Base-by-base conservation (phyloP, 2,329 filamentous ascomycete genomes). In the Didymella sp. region DNA sequence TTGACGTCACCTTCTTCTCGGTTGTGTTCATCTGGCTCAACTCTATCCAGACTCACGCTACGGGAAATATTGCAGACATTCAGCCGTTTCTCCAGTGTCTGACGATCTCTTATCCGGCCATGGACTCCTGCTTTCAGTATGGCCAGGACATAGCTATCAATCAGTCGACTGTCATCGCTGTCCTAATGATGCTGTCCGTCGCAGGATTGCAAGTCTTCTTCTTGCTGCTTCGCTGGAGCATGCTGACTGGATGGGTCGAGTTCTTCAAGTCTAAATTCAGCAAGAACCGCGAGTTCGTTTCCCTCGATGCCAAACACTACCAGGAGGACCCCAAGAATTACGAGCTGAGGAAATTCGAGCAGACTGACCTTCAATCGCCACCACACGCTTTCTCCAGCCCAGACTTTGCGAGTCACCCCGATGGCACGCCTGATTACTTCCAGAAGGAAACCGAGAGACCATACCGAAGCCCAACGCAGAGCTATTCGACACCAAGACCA, bases 1-100 rank as follows among this genome's bases (percentile, higher is more conserved):
- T 87, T 58, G 93, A 98, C 73, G 92, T 98, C 60, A 87, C 97
- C 69, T 96, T 96, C 82, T 97, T 98, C 77, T 89, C 93, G 2
- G 82, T 96, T 42, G 85, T 96, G 51, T 98, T 98, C 73, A 89
- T 98, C 45, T 91, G 91, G 73, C 85, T 96, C 71, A 89, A 89
- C 66, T 62, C 68, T 1, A 84, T 89, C 21, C 84, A 90, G 12
- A 78, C 85, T 8, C 67, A 78, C 49, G 83, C 84, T 3, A 77
- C 84, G 19, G 82, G 84, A 35, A 82, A 86, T 31, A 70, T 88
- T 50, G 59, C 75, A 7, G 82, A 85, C 24, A 85, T 88, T 2
- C 59, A 77, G 31, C 81, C 83, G 3, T 98, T 91, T 90, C 74
- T 96, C 1, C 11, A 73, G 0, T 99, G 95, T 70, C 81, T 99